Base-by-base conservation (phyloP, 2,329 filamentous ascomycete species). In the Apiospora hydei region DNA sequence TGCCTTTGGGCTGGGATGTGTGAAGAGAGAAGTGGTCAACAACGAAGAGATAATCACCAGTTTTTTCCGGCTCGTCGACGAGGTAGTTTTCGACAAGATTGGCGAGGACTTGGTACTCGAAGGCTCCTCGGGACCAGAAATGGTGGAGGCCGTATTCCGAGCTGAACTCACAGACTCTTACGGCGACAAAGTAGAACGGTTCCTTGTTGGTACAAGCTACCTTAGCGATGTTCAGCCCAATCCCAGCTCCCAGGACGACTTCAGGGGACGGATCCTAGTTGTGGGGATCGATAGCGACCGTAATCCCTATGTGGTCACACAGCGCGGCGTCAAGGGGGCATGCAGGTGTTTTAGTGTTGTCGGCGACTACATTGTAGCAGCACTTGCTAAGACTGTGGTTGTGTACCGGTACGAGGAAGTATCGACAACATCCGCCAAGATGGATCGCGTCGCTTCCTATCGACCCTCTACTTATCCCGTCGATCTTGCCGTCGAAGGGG, bases 201-300 rank as follows among this genome's bases (percentile, higher is more conserved):
- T 98, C 78, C 85, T 98, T n/a, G 89, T 98, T 8, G 96, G 96
- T 8, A 98, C 96, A 0, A 93, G 93, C 71, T 95, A 93, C 77
- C 80, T 96, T 61, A 85, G 86, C 10, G 91, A 94, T 66, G 89
- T 90, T 11, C 85, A 88, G 13, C 83, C 83, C 3, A 82, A 69
- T 4, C 72, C 75, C 46, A 73, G 71, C n/a, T 68, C 72, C 86
- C 24, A 84, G 82, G 26, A 87, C 14, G 84, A 87, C 18, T 85
- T 87, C n/a, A 87, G 89, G 49, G 96, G 96, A 0, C 91, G 96
- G 16, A 93, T 99, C 18, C 80, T 98, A 1, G 88, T 98, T 0
- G 89, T 98, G 44, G 95, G 97, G 69, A 90, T 98, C 43, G 92
- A 94, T 69, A 89, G 89, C 71, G 89, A 94, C 70, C 89, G 93